These are phyloP conservation scores for Amphicarpaea edgeworthii DNA, from an alignment of 306 rosid genomes.

Conservation along the genomic window DNA sequence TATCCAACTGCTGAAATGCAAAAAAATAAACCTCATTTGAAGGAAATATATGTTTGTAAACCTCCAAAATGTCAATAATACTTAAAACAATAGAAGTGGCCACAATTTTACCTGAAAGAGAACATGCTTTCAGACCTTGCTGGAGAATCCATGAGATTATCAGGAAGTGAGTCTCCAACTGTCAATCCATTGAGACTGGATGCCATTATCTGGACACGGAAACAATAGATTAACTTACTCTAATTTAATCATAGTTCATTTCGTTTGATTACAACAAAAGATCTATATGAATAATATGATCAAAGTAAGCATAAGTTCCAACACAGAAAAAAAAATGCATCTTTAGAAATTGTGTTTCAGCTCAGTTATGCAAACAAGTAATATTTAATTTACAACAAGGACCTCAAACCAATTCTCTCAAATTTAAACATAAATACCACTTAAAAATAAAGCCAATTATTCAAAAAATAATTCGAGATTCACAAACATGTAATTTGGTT, in stretches of 20 bases:
- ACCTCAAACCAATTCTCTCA: slow-evolving; percentile 4
- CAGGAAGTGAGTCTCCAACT: slow-evolving; percentile 93
- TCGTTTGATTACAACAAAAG: slow-evolving; percentile 9
- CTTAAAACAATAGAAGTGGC: not conserved
- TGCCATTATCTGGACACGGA: slow-evolving; percentile 81
- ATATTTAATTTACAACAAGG: slow-evolving; percentile 5
- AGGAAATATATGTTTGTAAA: slow-evolving; percentile 7
- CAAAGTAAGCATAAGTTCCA: slow-evolving; percentile 17
- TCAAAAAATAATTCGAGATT: slow-evolving; percentile 19
- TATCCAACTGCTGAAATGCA: not conserved
- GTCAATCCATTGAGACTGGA: slow-evolving; percentile 97
- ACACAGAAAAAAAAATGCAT: not conserved
- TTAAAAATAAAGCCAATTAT: not conserved
- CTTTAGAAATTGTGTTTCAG: slow-evolving; percentile 11
- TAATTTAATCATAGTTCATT: slow-evolving; percentile 15
- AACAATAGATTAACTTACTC: slow-evolving; percentile 27
- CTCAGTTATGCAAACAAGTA: slow-evolving; percentile 32
- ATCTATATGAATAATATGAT: too few relatives aligned
- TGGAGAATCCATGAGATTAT: slow-evolving; percentile 95
- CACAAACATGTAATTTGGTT: not conserved
- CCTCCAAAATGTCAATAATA: slow-evolving; percentile 10
- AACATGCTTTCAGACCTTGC: slow-evolving; percentile 87
- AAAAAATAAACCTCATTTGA: slow-evolving; percentile 18
- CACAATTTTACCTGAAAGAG: slow-evolving; percentile 65
- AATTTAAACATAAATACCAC: slow-evolving; percentile 1